Evolutionary conservation across 176 grass and related monocot genomes (phyloP).

Genomic region (Poa annua): DNA sequence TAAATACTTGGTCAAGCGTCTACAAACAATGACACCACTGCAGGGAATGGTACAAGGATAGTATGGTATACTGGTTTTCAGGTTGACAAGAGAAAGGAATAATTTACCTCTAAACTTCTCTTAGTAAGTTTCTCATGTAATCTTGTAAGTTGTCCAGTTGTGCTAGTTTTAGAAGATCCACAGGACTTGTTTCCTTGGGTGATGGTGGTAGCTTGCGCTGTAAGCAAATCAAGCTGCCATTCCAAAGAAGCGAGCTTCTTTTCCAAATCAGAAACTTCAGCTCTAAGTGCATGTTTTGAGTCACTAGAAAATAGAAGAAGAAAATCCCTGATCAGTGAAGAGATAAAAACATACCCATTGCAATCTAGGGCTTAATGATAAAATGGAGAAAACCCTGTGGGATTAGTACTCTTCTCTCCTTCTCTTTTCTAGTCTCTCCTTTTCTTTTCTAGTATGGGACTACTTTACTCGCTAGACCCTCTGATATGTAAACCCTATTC

Average conservation of each 20-base stretch:
- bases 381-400: neutral
- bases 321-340: conserved; percentile 39
- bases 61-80: conserved; percentile 32
- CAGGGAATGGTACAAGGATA: neutral
- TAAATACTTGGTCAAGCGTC: neutral
- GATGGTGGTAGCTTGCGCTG: conserved; percentile 75
- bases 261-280: conserved; percentile 82
- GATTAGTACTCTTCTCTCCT: neutral
- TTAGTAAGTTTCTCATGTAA: conserved; percentile 51
- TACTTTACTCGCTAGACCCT: neutral
- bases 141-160: conserved; percentile 42
- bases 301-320: conserved; percentile 50
- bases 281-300: conserved; percentile 80
- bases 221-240: conserved; percentile 77
- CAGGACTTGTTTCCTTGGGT: conserved; percentile 74
- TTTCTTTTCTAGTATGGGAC: neutral
- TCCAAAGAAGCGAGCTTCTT: conserved; percentile 80
- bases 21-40: neutral
- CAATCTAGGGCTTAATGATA: neutral
- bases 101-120: conserved; percentile 56
- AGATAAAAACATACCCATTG: conserved; percentile 31
- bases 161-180: conserved; percentile 51
- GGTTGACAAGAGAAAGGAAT: conserved; percentile 20
- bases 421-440: neutral
- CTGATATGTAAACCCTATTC: conserved; percentile 7